Percentiles rank a stretch among this genome's conserved stretches.
These are phyloP conservation scores for Lactifluus piperatus DNA, from an alignment of 768 basidiomycete species.

Conservation along the genomic window DNA sequence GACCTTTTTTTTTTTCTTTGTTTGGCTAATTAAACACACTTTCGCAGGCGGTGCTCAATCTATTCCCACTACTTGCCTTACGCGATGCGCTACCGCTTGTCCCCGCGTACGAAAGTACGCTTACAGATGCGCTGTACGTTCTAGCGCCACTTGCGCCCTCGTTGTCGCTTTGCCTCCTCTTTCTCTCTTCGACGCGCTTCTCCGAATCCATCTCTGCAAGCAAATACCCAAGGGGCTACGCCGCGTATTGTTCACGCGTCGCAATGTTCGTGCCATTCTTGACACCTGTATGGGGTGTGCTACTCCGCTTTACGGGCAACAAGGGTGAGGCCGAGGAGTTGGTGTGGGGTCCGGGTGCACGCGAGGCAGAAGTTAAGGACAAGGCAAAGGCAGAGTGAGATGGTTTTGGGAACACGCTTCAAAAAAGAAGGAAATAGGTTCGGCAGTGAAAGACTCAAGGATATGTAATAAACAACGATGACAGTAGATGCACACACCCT, in stretches of 20 bases:
- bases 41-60: slow-evolving; percentile 53
- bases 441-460: background rate
- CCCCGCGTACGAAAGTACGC: slow-evolving; percentile 21
- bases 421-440: no score
- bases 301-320: slow-evolving; percentile 32
- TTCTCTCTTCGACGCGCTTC: slow-evolving; percentile 67
- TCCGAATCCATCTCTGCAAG: slow-evolving; percentile 70
- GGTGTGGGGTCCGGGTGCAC: slow-evolving; percentile 32
- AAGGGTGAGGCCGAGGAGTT: slow-evolving; percentile 32
- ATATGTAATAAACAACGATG: background rate
- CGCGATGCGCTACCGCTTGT: slow-evolving; percentile 13
- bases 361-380: slow-evolving; percentile 20
- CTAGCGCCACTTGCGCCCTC: slow-evolving; percentile 43
- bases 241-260: slow-evolving; percentile 66
- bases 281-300: slow-evolving; percentile 37
- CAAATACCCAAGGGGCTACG: slow-evolving; percentile 69
- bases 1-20: no score
- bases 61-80: slow-evolving; percentile 52
- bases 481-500: background rate
- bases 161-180: slow-evolving; percentile 56
- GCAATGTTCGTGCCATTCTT: slow-evolving; percentile 61
- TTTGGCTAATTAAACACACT: background rate
- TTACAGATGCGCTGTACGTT: slow-evolving; percentile 22
- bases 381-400: slow-evolving; percentile 21
- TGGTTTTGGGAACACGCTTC: no score